Evolutionary conservation across 768 basidiomycete species (phyloP).

Genomic region (Pholiota conissans): DNA sequence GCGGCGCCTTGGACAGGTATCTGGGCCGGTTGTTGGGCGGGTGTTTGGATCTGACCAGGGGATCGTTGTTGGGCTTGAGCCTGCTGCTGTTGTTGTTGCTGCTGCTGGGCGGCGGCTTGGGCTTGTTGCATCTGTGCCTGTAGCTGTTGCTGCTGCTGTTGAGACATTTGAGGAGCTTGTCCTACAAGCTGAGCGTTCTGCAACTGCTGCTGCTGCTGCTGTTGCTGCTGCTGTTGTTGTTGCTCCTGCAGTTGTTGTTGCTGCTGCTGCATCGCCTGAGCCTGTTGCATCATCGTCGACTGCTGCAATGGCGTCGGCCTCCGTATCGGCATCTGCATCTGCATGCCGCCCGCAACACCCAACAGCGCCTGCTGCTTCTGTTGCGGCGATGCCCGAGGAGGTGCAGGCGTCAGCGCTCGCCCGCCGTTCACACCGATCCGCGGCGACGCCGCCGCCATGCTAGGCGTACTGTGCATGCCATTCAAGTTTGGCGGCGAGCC

Average conservation of each 20-base stretch:
- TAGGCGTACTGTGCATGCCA: conserved; percentile 13
- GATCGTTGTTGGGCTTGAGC: not conserved
- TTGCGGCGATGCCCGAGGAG: not conserved
- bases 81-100: not conserved
- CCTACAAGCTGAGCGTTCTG: not conserved
- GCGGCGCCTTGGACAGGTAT: too few species aligned
- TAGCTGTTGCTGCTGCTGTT: not conserved
- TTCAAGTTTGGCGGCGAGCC: conserved; percentile 1
- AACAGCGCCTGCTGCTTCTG: conserved; percentile 8
- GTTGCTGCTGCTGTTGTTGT: not conserved
- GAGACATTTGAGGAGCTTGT: not conserved
- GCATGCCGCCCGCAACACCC: conserved; percentile 1
- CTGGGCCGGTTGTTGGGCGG: not conserved
- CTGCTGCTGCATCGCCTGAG: not conserved
- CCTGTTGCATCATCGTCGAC: not conserved
- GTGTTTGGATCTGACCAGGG: too few species aligned
- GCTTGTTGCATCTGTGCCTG: not conserved
- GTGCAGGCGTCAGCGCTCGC: conserved; percentile 16
- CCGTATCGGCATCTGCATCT: conserved; percentile 8
- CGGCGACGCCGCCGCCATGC: conserved; percentile 19
- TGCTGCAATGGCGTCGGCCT: conserved; percentile 3
- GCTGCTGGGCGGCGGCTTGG: not conserved
- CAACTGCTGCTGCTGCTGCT: conserved; percentile 2
- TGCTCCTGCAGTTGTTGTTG: conserved; percentile 1
- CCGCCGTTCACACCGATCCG: conserved; percentile 9